phyloP scores from a whole-genome alignment of 495 filamentous ascomycete genomes.

The Daldinia grandis region DNA sequence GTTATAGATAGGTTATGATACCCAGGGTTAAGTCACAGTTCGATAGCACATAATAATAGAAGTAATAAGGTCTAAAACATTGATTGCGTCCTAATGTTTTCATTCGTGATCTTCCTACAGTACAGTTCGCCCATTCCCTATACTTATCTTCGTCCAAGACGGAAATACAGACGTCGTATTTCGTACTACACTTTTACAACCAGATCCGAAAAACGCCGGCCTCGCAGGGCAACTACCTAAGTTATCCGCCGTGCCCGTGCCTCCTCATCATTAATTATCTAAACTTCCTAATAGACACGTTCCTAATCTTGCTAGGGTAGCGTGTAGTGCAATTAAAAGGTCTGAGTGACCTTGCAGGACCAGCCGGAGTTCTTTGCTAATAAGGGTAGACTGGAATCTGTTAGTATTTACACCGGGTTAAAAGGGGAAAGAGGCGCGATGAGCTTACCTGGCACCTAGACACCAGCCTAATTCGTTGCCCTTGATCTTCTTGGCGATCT shows the following conservation, averaged over 20 bases:
- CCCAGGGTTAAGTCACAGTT: slow-evolving; percentile 21
- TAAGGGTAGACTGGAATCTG: slow-evolving; percentile 52
- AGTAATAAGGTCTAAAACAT: neutral
- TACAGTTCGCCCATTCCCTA: slow-evolving; percentile 1
- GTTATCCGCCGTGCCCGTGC: slow-evolving; percentile 24
- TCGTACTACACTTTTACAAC: slow-evolving; percentile 13
- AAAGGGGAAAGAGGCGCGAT: slow-evolving; percentile 15
- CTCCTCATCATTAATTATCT: slow-evolving; percentile 27
- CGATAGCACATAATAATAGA: neutral
- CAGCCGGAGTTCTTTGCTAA: slow-evolving; percentile 57
- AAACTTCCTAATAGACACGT: slow-evolving; percentile 13
- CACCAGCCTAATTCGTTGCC: slow-evolving; percentile 98
- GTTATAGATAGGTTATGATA: slow-evolving; percentile 55
- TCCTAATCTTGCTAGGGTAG: slow-evolving; percentile 10
- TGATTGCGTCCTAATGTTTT: slow-evolving; percentile 1
- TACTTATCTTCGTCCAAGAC: slow-evolving; percentile 6
- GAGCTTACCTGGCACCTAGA: slow-evolving; percentile 86
- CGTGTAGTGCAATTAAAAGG: slow-evolving; percentile 45
- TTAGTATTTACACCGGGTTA: slow-evolving; percentile 51
- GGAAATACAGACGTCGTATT: slow-evolving; percentile 5
- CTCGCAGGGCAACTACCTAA: slow-evolving; percentile 16
- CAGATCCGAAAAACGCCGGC: slow-evolving; percentile 32
- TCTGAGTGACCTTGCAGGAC: slow-evolving; percentile 58
- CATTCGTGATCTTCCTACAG: slow-evolving; percentile 12
- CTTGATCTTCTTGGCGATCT: slow-evolving; percentile 98